phyloP scores from a whole-genome alignment of 2,329 filamentous ascomycete genomes.

The Colletotrichum eremochloae region DNA sequence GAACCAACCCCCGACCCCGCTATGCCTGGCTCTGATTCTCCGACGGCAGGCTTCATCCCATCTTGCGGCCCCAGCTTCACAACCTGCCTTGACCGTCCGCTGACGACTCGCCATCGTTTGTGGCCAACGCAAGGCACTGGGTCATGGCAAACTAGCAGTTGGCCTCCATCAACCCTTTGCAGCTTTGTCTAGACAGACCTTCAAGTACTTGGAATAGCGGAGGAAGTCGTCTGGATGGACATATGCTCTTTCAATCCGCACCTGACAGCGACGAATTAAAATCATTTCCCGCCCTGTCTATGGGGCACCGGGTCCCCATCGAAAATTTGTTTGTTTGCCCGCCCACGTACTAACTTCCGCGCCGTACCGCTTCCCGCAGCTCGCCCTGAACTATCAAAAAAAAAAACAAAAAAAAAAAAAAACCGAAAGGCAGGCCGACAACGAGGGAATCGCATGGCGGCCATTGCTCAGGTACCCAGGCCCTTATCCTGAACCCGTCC shows the following conservation, averaged over 20 bases:
- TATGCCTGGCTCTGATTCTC: slow-evolving; percentile 32
- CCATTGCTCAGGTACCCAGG: slow-evolving; percentile 7
- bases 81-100: slow-evolving; percentile 3
- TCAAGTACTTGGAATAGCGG: slow-evolving; percentile 5
- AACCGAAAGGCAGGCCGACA: slow-evolving; percentile 8
- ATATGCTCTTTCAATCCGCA: slow-evolving; percentile 7
- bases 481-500: slow-evolving; percentile 25
- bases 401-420: background rate
- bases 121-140: slow-evolving; percentile 5
- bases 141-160: background rate
- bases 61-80: slow-evolving; percentile 33
- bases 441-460: slow-evolving; percentile 14
- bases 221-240: slow-evolving; percentile 9
- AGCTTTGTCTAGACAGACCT: background rate
- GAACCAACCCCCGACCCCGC: slow-evolving; percentile 35
- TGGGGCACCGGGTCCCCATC: slow-evolving; percentile 22
- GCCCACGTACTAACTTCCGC: slow-evolving; percentile 39
- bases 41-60: slow-evolving; percentile 39
- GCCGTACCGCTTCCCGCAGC: slow-evolving; percentile 41
- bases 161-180: slow-evolving; percentile 1
- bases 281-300: slow-evolving; percentile 18
- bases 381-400: slow-evolving; percentile 29
- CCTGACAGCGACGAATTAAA: slow-evolving; percentile 14
- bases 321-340: slow-evolving; percentile 41
- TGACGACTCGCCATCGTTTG: slow-evolving; percentile 14